A percentile compares a stretch with the other conserved stretches of the same genome.
phyloP scores from a whole-genome alignment of 257 asterid genomes.

The Misopates orontium region DNA sequence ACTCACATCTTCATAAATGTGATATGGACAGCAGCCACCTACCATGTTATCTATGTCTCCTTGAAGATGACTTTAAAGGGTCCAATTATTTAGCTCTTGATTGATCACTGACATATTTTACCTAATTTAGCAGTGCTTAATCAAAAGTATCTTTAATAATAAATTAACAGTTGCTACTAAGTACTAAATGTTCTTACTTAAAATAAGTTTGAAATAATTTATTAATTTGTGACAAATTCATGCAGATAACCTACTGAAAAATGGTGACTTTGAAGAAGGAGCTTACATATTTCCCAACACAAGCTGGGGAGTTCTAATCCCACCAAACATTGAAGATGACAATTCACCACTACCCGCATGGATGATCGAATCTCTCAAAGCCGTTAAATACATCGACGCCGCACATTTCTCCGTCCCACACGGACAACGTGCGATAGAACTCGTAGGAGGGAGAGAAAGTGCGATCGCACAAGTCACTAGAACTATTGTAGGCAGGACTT shows the following conservation, averaged over 20 bases:
- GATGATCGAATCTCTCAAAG: conserved; percentile 94
- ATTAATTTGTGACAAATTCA: not conserved
- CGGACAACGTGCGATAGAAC: conserved; percentile 78
- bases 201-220: not conserved
- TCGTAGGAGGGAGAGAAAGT: conserved; percentile 94
- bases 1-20: not conserved
- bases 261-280: conserved; percentile 92
- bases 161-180: no score
- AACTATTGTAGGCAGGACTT: conserved; percentile 62
- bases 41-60: not conserved
- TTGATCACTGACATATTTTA: no score
- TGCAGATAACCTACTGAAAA: conserved; percentile 77
- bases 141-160: no score
- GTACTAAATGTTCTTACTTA: no score
- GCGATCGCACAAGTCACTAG: conserved; percentile 85
- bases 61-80: not conserved
- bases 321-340: conserved; percentile 91
- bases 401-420: conserved; percentile 87
- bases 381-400: conserved; percentile 80
- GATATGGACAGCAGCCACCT: not conserved
- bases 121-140: no score
- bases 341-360: conserved; percentile 94
- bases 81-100: no score
- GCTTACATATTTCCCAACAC: conserved; percentile 88
- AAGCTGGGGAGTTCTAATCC: conserved; percentile 90